Percentiles rank a stretch among this genome's conserved stretches.
Conservation (phyloP, 2,329 filamentous ascomycete species). For the Fusarium devonianum region DNA sequence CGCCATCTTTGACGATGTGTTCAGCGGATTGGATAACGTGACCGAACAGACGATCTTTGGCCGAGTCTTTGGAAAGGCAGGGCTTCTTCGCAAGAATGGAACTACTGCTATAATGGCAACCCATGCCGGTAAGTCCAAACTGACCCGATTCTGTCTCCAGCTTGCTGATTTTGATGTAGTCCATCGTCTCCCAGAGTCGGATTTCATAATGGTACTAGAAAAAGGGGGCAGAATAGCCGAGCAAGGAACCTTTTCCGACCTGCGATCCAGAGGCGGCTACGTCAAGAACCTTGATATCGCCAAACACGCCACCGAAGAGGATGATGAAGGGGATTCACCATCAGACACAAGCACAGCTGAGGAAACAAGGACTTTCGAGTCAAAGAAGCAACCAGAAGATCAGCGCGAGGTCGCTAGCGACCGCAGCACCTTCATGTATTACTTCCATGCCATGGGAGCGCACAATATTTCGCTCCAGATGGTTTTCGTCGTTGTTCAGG, state of each 20-base stretch:
- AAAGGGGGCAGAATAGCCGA: slow-evolving; percentile 50
- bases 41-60: slow-evolving; percentile 52
- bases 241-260: slow-evolving; percentile 49
- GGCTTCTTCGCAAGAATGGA: slow-evolving; percentile 45
- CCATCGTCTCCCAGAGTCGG: slow-evolving; percentile 48
- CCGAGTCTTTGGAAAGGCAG: slow-evolving; percentile 47
- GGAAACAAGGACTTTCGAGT: neutral
- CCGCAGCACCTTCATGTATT: slow-evolving; percentile 41
- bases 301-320: slow-evolving; percentile 22
- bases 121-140: slow-evolving; percentile 40
- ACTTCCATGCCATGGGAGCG: slow-evolving; percentile 36
- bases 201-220: slow-evolving; percentile 54
- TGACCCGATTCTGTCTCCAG: rapidly evolving
- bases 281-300: slow-evolving; percentile 48
- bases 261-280: slow-evolving; percentile 48
- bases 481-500: slow-evolving; percentile 22
- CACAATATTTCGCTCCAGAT: slow-evolving; percentile 32
- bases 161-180: slow-evolving; percentile 20
- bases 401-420: slow-evolving; percentile 26
- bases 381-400: neutral
- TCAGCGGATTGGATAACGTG: slow-evolving; percentile 51
- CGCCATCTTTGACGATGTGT: slow-evolving; percentile 50
- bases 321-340: neutral
- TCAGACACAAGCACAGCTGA: neutral
- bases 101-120: slow-evolving; percentile 46